Evolutionary conservation across 2,329 filamentous ascomycete genomes (phyloP).

Genomic region (Claviceps sp.): DNA sequence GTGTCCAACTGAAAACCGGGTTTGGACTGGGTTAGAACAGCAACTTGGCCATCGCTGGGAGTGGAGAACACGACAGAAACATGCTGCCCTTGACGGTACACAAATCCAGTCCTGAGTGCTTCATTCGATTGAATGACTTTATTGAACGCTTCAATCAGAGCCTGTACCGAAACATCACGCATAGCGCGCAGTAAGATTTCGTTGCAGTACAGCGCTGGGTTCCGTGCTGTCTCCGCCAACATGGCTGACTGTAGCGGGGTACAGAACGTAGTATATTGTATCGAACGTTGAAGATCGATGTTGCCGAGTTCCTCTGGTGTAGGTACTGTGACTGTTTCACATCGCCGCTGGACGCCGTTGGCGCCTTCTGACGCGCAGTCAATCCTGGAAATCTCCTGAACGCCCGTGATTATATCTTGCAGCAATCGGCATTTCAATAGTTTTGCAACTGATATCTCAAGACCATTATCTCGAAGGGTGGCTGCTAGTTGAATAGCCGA

Average conservation of each 20-base stretch:
- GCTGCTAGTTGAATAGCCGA: slow-evolving; percentile 42
- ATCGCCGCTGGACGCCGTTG: neutral
- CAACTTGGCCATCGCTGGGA: slow-evolving; percentile 27
- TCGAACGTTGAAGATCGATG: neutral
- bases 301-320: neutral
- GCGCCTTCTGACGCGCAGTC: neutral
- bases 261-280: slow-evolving; percentile 33
- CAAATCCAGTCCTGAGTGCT: slow-evolving; percentile 63
- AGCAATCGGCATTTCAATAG: slow-evolving; percentile 44
- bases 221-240: slow-evolving; percentile 57
- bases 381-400: neutral
- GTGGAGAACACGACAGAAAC: slow-evolving; percentile 44
- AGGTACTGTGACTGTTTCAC: neutral
- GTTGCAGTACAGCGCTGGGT: slow-evolving; percentile 59
- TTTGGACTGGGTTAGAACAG: slow-evolving; percentile 18
- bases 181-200: slow-evolving; percentile 53
- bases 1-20: slow-evolving; percentile 27
- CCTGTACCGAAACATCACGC: slow-evolving; percentile 15
- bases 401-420: slow-evolving; percentile 12
- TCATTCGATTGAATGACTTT: slow-evolving; percentile 42
- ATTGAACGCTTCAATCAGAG: slow-evolving; percentile 35
- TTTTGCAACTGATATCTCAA: slow-evolving; percentile 42
- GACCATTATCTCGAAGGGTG: slow-evolving; percentile 41
- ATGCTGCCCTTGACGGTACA: slow-evolving; percentile 28
- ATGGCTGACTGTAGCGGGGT: slow-evolving; percentile 67